These are phyloP conservation scores for Dactylis glomerata DNA, from an alignment of 176 grass and related monocot genomes.

Conservation along the genomic window DNA sequence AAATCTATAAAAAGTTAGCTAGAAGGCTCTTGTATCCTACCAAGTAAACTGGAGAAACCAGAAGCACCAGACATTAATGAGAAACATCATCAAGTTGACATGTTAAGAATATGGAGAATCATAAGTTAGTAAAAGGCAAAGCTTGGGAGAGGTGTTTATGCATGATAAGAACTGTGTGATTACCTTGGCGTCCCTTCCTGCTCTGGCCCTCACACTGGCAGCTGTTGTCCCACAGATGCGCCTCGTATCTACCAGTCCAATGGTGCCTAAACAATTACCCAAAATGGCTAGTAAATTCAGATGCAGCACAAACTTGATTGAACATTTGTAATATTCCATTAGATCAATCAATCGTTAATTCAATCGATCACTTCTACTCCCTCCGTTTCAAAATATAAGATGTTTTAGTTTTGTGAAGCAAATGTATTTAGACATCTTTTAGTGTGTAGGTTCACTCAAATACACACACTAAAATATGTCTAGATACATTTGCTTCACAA, in stretches of 20 bases:
- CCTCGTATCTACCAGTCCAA: slow-evolving; percentile 94
- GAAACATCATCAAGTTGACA: not conserved
- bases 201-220: slow-evolving; percentile 94
- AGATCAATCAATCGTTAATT: too few species aligned
- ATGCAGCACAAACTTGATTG: not conserved
- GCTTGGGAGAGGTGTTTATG: not conserved
- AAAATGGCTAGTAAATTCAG: slow-evolving; percentile 23
- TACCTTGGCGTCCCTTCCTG: slow-evolving; percentile 97
- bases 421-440: too few species aligned
- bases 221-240: slow-evolving; percentile 97
- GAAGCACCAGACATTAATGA: slow-evolving; percentile 23
- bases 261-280: slow-evolving; percentile 61
- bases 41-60: slow-evolving; percentile 60
- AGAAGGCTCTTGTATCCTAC: slow-evolving; percentile 35
- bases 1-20: not conserved
- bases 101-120: not conserved
- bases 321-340: too few species aligned
- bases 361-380: not conserved
- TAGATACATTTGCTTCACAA: too few species aligned
- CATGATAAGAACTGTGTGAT: not conserved
- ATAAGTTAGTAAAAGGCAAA: not conserved
- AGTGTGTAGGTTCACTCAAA: too few species aligned
- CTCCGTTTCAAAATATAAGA: too few species aligned
- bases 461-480: too few species aligned
- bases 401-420: too few species aligned